Evolutionary conservation across 441 rosid species (phyloP), one percentile per base, ranked within the genome.

Genomic region (California macrophylla): DNA sequence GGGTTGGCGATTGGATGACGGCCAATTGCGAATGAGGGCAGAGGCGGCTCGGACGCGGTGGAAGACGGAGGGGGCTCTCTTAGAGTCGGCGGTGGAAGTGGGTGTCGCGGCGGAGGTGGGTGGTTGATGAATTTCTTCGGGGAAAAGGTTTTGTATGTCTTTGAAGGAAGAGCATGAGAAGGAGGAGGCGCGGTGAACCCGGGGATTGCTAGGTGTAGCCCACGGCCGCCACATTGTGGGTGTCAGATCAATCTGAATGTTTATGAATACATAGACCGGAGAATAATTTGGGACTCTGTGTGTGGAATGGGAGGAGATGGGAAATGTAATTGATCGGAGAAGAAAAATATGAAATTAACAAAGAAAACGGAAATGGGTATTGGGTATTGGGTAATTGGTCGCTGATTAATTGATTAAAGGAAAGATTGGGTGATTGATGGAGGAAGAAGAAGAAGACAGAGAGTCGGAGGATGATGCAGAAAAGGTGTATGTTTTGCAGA

Each of bases 181-280:
- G 16, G 75, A 0, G 76, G 54, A 24, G 73, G 42, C 75, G 78
- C 75, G 77, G 83, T 76, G 87, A 78, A 84, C 75, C 75, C 78
- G 82, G 30, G 81, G 58, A 50, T 18, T 84, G 64, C 85, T 71
- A 54, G 92, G 71, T 81, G 82, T 83, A 25, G 75, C 77, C 85
- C 89, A 81, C 83, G 85, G 82, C 79, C 87, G 87, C 95, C 95
- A 89, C 95, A 89, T 89, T 77, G 85, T 81, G 76, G 82, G 77
- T 69, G 76, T 36, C 1, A 6, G 12, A 36, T 36, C 42, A 36
- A 36, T 36, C 12, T 36, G 42, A 9, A 36, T 1, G 12, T 36
- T 6, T 36, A 30, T 30, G n/a, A 4, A 29, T 29, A 1, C 2
- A 29, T 29, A 4, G 32, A 4, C 4, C 4, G 2, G 2, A 4